Base-by-base conservation (phyloP, 2,329 filamentous ascomycete genomes). In the Phialocephala sp. region DNA sequence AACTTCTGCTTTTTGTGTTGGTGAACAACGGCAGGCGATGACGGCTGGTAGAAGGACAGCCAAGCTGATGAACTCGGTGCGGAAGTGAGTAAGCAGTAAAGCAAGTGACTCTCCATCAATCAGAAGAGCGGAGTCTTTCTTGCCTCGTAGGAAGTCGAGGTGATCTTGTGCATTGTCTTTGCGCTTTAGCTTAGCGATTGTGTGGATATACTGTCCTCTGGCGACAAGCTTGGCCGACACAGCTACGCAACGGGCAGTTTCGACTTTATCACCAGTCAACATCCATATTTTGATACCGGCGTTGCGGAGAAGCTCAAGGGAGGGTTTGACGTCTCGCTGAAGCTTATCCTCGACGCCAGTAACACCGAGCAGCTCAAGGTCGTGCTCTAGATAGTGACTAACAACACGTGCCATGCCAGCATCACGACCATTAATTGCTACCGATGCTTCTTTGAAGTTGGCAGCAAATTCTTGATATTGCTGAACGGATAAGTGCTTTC, bases 201-300 rank as follows among this genome's bases (percentile, higher is more conserved):
- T 97, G 79, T 98, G 93, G 68, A 99, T 97, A 77, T 94, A 95
- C 79, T 99, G 96, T 1, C 94, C 94, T 68, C 95, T 85, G 4
- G 93, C 91, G 15, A 99, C 95, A 8, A 99, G 85, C 77, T 97
- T 97, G 36, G 94, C 94, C 75, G 91, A 96, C 52, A 99, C 91
- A 1, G 95, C 96, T 14, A 99, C 94, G 78, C 95, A 99, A 41
- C 95, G 89, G 18, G 95, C 95, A 15, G 95, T 99, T 80, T 99
- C 95, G 2, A 99, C 92, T 79, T 99, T 99, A 83, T 99, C 95
- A 56, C 95, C 95, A 0, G 95, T 99, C 76, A 99, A 83, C 95
- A 99, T 99, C 95, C 95, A 99, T 59, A 99, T 98, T 79, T 98
- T 98, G 80, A 99, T 95, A 32, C 95, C 95, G 0, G 95, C 95